Evolutionary conservation across 2,329 filamentous ascomycete species (phyloP).

Genomic region (Thelonectria blattea): DNA sequence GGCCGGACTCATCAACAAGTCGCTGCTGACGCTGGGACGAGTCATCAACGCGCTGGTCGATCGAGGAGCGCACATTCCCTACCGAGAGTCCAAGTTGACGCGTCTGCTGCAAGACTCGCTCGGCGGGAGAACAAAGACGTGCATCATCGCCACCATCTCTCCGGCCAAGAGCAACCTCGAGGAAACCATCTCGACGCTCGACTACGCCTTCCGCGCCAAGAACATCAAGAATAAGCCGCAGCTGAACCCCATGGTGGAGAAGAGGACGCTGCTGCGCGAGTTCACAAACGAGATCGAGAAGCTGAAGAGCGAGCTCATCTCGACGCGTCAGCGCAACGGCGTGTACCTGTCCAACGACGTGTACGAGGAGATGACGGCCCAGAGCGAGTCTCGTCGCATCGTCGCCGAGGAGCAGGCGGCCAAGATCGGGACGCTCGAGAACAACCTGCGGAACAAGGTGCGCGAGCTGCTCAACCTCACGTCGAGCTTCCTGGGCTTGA

Average conservation of each 20-base stretch:
- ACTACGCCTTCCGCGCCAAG: constrained; percentile 97
- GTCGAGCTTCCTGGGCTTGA: constrained; percentile 84
- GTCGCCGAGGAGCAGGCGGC: constrained; percentile 90
- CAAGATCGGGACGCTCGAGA: constrained; percentile 90
- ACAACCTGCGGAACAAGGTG: constrained; percentile 88
- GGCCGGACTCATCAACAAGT: constrained; percentile 98
- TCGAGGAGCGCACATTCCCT: constrained; percentile 85
- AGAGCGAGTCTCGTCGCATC: constrained; percentile 91
- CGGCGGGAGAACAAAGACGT: constrained; percentile 94
- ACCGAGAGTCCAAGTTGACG: constrained; percentile 94
- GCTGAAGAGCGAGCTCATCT: constrained; percentile 90
- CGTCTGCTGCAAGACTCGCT: constrained; percentile 94
- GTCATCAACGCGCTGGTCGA: constrained; percentile 98
- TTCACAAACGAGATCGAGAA: constrained; percentile 94
- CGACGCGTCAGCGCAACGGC: constrained; percentile 90
- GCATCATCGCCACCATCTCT: constrained; percentile 96
- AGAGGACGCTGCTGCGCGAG: constrained; percentile 88
- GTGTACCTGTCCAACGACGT: constrained; percentile 90
- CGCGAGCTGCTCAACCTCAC: constrained; percentile 90
- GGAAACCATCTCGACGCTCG: constrained; percentile 96
- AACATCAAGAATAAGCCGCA: constrained; percentile 99
- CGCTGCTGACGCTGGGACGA: constrained; percentile 88
- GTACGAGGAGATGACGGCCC: constrained; percentile 88
- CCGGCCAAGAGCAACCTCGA: constrained; percentile 94
- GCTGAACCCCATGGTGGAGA: constrained; percentile 88